Base-by-base conservation (phyloP, 2,329 filamentous ascomycete species). In the Exophiala sp. region DNA sequence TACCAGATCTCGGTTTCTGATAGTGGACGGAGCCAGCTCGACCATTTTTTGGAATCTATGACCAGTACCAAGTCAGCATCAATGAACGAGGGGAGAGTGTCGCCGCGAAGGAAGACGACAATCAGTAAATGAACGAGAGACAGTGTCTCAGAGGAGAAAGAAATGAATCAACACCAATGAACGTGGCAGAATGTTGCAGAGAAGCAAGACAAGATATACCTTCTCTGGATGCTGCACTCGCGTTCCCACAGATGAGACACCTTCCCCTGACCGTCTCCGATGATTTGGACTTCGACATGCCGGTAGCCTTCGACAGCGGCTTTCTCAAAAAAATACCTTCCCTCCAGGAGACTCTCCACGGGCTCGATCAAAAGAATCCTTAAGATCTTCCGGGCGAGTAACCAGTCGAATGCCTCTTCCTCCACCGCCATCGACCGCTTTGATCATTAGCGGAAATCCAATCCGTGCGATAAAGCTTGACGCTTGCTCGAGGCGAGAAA, bases 401-500 rank as follows among this genome's bases (percentile, higher is more conserved):
- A 81, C 73, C 1, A 82, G 65, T 4, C 80, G 71, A 39, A 83
- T 82, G 0, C 80, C 80, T 13, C 78, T 65, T 0, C 80, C 80
- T 2, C 79, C 80, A 11, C 80, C 80, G 1, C 79, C 79, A 61
- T 82, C 80, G 2, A 82, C 76, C n/a, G 80, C 80, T 59, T 83
- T 83, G 38, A 83, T 67, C 75, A 82, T 80, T 37, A 81, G 68
- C 0, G 78, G 78, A 38, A 74, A 75, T 1, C 76, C 75, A 11
- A 71, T 66, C 18, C 65, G 41, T 2, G 61, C 74, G 64, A 86
- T 89, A 59, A 90, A 90, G 0, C 46, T 37, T 2, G 64, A 62
- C 3, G 79, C 70, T 3, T 72, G 66, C 21, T 69, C 64, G 1
- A 73, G 56, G 13, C 62, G 63, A 7, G 63, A 66, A 0, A 75